Conservation (phyloP, 441 rosid species). For the Isatis lusitanica region DNA sequence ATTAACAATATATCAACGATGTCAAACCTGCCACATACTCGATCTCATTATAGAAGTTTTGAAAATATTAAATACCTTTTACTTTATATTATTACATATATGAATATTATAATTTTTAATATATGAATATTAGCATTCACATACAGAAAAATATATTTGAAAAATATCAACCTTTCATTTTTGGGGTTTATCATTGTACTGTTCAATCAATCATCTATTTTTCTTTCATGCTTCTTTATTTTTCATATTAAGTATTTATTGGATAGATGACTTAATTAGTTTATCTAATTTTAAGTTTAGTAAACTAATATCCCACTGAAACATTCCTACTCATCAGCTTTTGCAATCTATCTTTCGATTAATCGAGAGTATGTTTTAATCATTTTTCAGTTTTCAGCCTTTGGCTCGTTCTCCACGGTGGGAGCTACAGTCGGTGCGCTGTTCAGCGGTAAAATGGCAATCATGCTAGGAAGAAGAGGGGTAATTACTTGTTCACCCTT, state of each 20-base stretch:
- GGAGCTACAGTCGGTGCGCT: slow-evolving; percentile 40
- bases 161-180: background rate
- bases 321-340: background rate
- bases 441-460: slow-evolving; percentile 35
- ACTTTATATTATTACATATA: background rate
- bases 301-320: background rate
- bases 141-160: too few relatives aligned
- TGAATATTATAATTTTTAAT: background rate
- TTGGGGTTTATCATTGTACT: background rate
- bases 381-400: slow-evolving; percentile 33
- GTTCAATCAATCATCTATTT: background rate
- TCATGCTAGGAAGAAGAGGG: slow-evolving; percentile 32
- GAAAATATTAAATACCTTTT: background rate
- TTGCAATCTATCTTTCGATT: background rate
- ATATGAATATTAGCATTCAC: too few relatives aligned
- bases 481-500: background rate
- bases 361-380: background rate
- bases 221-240: background rate
- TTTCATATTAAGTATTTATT: background rate
- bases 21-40: background rate
- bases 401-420: slow-evolving; percentile 33
- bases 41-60: background rate
- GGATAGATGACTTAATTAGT: background rate
- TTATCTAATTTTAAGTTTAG: background rate
- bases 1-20: background rate